Evolutionary conservation across 208 protist species (phyloP).

Genomic region (Strigomonas oncopelti): DNA sequence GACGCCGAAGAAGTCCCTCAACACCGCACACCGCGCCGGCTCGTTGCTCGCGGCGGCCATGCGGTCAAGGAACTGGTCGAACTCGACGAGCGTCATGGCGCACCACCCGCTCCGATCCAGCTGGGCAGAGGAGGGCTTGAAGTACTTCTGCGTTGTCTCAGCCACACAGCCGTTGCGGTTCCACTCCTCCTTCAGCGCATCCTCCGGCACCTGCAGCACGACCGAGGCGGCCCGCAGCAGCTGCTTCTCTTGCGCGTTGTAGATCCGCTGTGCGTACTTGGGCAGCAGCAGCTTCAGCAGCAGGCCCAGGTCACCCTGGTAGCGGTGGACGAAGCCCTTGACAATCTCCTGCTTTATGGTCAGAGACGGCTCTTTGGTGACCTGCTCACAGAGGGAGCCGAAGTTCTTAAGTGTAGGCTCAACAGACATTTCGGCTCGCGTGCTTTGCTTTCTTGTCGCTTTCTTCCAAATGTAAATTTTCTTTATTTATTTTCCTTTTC

Average conservation of each 20-base stretch:
- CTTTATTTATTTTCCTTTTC: slow-evolving; percentile 1
- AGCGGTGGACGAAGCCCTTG: slow-evolving; percentile 41
- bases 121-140: slow-evolving; percentile 17
- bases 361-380: slow-evolving; percentile 45
- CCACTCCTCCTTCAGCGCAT: slow-evolving; percentile 43
- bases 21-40: slow-evolving; percentile 21
- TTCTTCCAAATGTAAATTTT: slow-evolving; percentile 9
- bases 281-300: slow-evolving; percentile 62
- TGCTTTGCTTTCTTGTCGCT: slow-evolving; percentile 1
- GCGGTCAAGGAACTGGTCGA: slow-evolving; percentile 32
- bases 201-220: slow-evolving; percentile 27
- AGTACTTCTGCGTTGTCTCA: slow-evolving; percentile 43
- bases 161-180: slow-evolving; percentile 62
- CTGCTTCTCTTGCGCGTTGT: slow-evolving; percentile 77
- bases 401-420: slow-evolving; percentile 34
- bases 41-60: slow-evolving; percentile 24
- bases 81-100: slow-evolving; percentile 20
- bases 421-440: neutral
- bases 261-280: slow-evolving; percentile 64
- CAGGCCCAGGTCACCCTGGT: slow-evolving; percentile 49
- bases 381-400: slow-evolving; percentile 42
- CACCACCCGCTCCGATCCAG: slow-evolving; percentile 30
- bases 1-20: slow-evolving; percentile 24
- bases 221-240: slow-evolving; percentile 55
- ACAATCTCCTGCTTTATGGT: slow-evolving; percentile 66